Evolutionary conservation across 495 filamentous ascomycete genomes (phyloP).

Genomic region (Letharia columbiana): DNA sequence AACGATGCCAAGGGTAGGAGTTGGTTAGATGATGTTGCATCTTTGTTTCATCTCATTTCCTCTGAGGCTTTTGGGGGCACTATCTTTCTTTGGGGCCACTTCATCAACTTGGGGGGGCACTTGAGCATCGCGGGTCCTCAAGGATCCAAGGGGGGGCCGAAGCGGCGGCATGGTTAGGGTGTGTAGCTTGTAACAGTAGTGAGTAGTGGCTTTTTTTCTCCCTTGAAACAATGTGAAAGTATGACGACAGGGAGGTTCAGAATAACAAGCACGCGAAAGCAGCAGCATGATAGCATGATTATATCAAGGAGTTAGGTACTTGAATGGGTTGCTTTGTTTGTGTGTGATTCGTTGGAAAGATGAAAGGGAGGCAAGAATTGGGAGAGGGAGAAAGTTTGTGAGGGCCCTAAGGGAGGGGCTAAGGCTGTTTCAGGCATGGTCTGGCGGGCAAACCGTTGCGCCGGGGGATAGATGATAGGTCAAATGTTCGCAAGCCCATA

Average conservation of each 20-base stretch:
- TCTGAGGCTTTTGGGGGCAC: neutral
- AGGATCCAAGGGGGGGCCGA: neutral
- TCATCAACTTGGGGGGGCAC: neutral
- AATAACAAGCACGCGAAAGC: neutral
- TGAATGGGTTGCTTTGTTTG: too few species aligned
- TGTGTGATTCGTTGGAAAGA: neutral
- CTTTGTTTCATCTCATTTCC: conserved; percentile 12
- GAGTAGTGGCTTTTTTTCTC: neutral
- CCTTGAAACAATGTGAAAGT: neutral
- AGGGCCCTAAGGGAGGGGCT: neutral
- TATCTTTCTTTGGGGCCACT: neutral
- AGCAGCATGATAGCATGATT: too few species aligned
- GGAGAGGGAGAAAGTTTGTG: neutral
- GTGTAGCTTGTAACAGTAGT: neutral
- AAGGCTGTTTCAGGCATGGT: neutral
- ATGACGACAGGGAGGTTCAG: neutral
- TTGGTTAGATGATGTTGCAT: neutral
- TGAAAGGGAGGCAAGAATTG: neutral
- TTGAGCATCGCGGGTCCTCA: neutral
- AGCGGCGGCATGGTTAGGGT: conserved; percentile 1
- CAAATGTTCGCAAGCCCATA: neutral
- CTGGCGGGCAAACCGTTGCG: neutral
- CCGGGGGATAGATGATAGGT: neutral
- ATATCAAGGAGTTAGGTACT: too few species aligned
- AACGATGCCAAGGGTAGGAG: conserved; percentile 7